Evolutionary conservation across 306 rosid genomes (phyloP), one percentile per base, ranked within the genome.

Genomic region (Cucumis cinereus): DNA sequence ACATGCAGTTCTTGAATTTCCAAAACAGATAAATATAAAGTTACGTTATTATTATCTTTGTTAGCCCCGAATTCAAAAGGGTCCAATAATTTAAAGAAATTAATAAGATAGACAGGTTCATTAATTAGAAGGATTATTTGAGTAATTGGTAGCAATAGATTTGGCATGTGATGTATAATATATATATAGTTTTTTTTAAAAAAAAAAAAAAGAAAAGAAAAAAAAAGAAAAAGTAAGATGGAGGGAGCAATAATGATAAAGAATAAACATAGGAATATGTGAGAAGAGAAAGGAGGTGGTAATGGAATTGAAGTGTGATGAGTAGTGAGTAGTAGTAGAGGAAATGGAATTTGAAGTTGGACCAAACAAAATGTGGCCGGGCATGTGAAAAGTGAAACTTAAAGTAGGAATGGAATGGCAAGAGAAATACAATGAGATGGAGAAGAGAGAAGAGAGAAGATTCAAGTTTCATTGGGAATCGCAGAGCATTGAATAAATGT

Each of bases 381-480:
- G 69, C 70, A 66, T 63, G 49, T 33, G 70, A 63, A 63, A 63
- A 63, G 70, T 9, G 26, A n/a, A 19, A 17, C 26, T 63, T 35
- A 63, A 63, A 63, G 26, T 9, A 35, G 45, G 15, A 50, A 50
- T 16, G 13, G 4, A 30, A 30, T 30, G 35, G 35, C 35, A 30
- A 30, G 0, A 30, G 15, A 15, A 62, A 62, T 33, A 19, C 24
- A 62, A 8, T 15, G 49, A 63, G 26, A 54, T 49, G 43, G 35
- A 24, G 52, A 33, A 35, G 30, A 66, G 35, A 24, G 52, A 33
- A 35, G 30, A 66, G 30, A 67, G 53, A n/a, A 67, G 52, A 40
- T 67, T 38, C 52, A 40, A 67, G 10, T n/a, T 67, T 67, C 54
- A 67, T 67, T 20, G 73, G 73, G 73, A 67, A 67, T 67, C 73